Evolutionary conservation across 1,284 basidiomycete genomes (phyloP), one percentile per base, ranked within the genome.

Genomic region (Ceratobasidium sp.): DNA sequence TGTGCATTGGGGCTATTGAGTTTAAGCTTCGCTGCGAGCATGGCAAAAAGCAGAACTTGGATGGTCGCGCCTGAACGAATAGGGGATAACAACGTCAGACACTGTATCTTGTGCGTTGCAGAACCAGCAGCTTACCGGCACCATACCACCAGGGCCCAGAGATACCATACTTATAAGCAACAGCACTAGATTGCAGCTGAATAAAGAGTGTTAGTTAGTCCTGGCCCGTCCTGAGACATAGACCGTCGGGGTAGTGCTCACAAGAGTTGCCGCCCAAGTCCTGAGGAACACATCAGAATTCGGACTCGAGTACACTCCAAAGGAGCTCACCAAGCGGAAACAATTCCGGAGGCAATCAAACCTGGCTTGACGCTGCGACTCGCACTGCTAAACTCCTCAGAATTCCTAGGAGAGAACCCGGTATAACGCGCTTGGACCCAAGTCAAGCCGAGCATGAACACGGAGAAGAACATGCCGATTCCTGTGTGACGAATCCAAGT

Each of bases 321-420:
- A 5, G 17, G 47, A 48, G 14, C 51, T 27, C 65, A 59, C 91
- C 91, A 93, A 11, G 92, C 91, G 24, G 90, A 91, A 22, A 97
- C 94, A 76, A 97, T 96, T 7, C 95, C 95, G 11, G 93, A 89
- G 0, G 95, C 96, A 75, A 97, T 96, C 53, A 98, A 85, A 7
- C 95, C 96, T 1, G 96, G 94, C 78, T 96, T 96, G 63, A 96
- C 88, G 75, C 90, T 92, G 44, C 91, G 85, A 2, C 91, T 93
- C 1, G 95, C 95, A 73, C 90, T 92, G 77, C 90, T 93, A 82
- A 96, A 96, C 81, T 97, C 95, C 74, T 84, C 82, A 0, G 83
- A 79, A 7, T 79, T 81, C 19, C 78, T 74, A n/a, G 91, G 91
- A 3, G 90, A 92, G 81, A 90, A 91, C 0, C 88, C 85, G 0